Percentiles rank a stretch among this genome's conserved stretches.
Conservation (phyloP, 495 filamentous ascomycete species). For the Monascus purpureus region DNA sequence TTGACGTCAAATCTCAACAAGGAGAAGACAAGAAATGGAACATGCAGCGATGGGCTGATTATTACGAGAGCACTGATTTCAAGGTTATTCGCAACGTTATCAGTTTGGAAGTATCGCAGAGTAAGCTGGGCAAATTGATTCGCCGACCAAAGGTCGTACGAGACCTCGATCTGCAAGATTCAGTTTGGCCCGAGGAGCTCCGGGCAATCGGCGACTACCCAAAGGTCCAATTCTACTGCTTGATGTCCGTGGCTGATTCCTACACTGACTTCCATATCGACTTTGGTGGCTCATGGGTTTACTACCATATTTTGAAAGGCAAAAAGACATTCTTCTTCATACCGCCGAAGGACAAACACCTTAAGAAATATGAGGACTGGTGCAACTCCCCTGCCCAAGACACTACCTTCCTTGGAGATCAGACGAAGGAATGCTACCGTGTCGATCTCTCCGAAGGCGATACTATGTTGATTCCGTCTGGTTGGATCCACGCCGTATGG, state of each 20-base stretch:
- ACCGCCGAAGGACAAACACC: constrained; percentile 55
- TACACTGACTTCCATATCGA: constrained; percentile 76
- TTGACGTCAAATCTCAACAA: constrained; percentile 64
- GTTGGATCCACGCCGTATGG: constrained; percentile 75
- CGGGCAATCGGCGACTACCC: constrained; percentile 42
- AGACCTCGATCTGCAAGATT: constrained; percentile 57
- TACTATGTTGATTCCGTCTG: constrained; percentile 67
- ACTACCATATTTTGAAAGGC: constrained; percentile 64
- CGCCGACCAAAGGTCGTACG: constrained; percentile 56
- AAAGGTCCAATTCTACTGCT: constrained; percentile 56
- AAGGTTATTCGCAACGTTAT: constrained; percentile 64
- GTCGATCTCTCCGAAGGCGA: constrained; percentile 61
- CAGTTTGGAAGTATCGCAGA: constrained; percentile 61
- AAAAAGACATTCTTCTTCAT: constrained; percentile 73
- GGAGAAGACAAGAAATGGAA: constrained; percentile 56
- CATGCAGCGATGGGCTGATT: constrained; percentile 59
- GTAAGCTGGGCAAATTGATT: constrained; percentile 49
- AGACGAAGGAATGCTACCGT: constrained; percentile 61
- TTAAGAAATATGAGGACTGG: constrained; percentile 71
- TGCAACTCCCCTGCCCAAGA: constrained; percentile 61
- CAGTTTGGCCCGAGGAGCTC: constrained; percentile 55
- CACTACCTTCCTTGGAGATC: constrained; percentile 49
- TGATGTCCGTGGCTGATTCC: constrained; percentile 70
- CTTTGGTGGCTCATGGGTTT: constrained; percentile 67
- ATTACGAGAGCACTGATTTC: constrained; percentile 52